These are phyloP conservation scores for Cordyceps cicadae DNA, from an alignment of 2,329 filamentous ascomycete species.

Conservation along the genomic window DNA sequence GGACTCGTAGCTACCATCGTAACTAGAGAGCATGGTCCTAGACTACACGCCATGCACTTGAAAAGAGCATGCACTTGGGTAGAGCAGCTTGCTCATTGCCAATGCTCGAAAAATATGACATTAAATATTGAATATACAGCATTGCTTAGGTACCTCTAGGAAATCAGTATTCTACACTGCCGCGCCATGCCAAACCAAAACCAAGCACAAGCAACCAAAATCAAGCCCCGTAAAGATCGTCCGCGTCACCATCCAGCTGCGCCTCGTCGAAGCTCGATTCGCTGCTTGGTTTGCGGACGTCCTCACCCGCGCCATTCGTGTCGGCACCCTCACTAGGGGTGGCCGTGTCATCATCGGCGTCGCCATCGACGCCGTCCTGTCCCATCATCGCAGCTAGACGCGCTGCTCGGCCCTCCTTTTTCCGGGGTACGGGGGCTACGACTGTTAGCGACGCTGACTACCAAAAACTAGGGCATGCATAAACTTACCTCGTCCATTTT, in stretches of 20 bases:
- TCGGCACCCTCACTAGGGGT: conserved; percentile 7
- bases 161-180: conserved; percentile 3
- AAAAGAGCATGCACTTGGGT: too few species aligned
- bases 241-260: background rate
- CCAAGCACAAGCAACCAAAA: background rate
- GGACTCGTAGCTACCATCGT: too few species aligned
- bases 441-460: conserved; percentile 13
- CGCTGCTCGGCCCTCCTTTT: conserved; percentile 48
- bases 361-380: conserved; percentile 24
- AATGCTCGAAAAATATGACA: too few species aligned
- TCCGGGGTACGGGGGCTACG: conserved; percentile 42
- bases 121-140: background rate
- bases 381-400: conserved; percentile 45
- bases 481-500: conserved; percentile 76
- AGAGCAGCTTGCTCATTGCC: too few species aligned
- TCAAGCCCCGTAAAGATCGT: background rate
- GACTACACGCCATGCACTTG: too few species aligned
- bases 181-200: background rate
- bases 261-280: conserved; percentile 2
- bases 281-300: conserved; percentile 1
- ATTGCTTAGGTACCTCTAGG: background rate
- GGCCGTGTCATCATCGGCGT: conserved; percentile 1
- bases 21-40: too few species aligned
- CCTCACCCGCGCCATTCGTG: conserved; percentile 1
- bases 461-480: background rate